A percentile compares a stretch with the other conserved stretches of the same genome.
Conservation (phyloP, 257 asterid genomes). For the Fraxinus pennsylvanica region DNA sequence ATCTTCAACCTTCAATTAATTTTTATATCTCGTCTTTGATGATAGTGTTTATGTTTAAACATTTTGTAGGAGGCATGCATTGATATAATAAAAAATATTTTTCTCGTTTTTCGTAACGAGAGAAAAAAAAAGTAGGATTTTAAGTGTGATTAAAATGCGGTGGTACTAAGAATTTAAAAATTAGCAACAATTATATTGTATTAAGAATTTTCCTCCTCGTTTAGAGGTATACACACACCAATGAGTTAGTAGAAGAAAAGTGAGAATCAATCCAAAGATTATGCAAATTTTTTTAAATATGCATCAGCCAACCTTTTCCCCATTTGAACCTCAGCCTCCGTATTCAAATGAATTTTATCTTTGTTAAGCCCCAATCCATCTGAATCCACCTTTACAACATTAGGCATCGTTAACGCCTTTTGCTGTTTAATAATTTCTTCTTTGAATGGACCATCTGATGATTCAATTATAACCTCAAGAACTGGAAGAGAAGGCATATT, state of each 20-base stretch:
- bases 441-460: conserved; percentile 47
- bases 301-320: conserved; percentile 61
- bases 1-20: too few species aligned
- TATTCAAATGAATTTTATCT: conserved; percentile 70
- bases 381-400: conserved; percentile 68
- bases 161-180: too few species aligned
- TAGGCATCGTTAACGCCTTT: conserved; percentile 48
- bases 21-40: too few species aligned
- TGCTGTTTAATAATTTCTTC: conserved; percentile 60
- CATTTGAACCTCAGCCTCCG: conserved; percentile 66
- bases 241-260: background rate
- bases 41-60: too few species aligned
- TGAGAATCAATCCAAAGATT: background rate
- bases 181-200: too few species aligned
- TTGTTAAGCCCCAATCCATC: conserved; percentile 58
- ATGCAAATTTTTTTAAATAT: conserved; percentile 41
- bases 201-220: background rate
- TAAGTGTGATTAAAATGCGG: too few species aligned
- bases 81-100: too few species aligned
- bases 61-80: too few species aligned
- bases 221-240: background rate
- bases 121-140: too few species aligned
- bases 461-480: conserved; percentile 69
- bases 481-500: conserved; percentile 57
- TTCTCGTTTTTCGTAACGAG: too few species aligned